Conservation (phyloP, 495 filamentous ascomycete species). For the Geoglossum glabrum region DNA sequence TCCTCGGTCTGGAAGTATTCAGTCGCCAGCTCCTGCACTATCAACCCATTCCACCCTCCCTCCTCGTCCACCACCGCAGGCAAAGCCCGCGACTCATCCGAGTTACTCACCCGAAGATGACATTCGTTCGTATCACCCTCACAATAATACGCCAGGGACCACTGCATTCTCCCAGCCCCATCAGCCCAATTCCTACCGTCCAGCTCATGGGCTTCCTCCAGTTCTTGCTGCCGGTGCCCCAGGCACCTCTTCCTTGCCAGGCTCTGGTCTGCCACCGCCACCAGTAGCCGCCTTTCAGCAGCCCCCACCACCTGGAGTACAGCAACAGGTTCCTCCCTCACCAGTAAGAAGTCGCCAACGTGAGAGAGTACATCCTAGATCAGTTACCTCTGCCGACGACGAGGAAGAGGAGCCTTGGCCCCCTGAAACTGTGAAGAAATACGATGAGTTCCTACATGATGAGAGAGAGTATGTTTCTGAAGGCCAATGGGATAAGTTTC, state of each 20-base stretch:
- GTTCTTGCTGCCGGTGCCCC: constrained; percentile 30
- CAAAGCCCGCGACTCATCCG: constrained; percentile 35
- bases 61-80: constrained; percentile 31
- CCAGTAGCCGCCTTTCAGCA: constrained; percentile 37
- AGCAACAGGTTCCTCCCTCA: constrained; percentile 15
- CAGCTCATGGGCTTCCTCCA: constrained; percentile 11
- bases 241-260: constrained; percentile 28
- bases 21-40: constrained; percentile 21
- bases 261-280: constrained; percentile 36
- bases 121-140: constrained; percentile 35
- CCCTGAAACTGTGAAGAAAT: constrained; percentile 47
- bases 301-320: constrained; percentile 16
- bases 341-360: constrained; percentile 8
- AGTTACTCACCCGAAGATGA: constrained; percentile 35
- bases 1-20: not conserved
- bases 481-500: constrained; percentile 87
- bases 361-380: constrained; percentile 10
- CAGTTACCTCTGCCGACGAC: constrained; percentile 10
- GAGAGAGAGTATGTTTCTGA: constrained; percentile 68
- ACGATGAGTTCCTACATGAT: constrained; percentile 63
- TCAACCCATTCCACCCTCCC: constrained; percentile 30
- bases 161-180: constrained; percentile 21
- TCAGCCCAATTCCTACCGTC: constrained; percentile 16
- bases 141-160: constrained; percentile 20
- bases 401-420: constrained; percentile 34